A percentile compares a stretch with the other conserved stretches of the same genome.
Conservation (phyloP, 208 protist species). For the Acanthamoeba lenticulata region DNA sequence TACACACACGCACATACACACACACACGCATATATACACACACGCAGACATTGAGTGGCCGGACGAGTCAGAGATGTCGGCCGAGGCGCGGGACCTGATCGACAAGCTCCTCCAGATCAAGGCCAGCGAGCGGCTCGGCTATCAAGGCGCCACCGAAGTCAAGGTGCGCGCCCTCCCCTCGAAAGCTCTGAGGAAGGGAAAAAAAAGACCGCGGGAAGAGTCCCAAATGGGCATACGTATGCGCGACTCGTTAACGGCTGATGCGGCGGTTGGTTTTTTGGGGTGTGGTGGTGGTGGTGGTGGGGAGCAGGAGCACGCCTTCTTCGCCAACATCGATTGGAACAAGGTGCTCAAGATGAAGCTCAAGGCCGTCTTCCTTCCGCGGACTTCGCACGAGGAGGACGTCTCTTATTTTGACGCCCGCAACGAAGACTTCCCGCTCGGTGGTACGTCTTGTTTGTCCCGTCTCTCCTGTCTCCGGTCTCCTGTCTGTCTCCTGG, state of each 20-base stretch:
- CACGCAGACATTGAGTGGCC: constrained; percentile 38
- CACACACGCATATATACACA: constrained; percentile 40
- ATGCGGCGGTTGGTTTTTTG: no score
- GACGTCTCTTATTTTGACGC: constrained; percentile 35
- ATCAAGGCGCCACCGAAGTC: constrained; percentile 27
- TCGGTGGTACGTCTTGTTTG: neutral
- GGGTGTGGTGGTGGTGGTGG: neutral
- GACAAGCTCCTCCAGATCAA: constrained; percentile 49
- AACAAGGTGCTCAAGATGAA: constrained; percentile 69
- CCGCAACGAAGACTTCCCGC: constrained; percentile 25
- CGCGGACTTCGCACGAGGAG: neutral
- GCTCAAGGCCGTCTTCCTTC: constrained; percentile 42
- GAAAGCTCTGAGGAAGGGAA: neutral
- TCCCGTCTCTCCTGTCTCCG: no score
- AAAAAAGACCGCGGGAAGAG: neutral
- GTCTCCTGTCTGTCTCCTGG: no score
- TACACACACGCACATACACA: no score
- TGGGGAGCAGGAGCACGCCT: constrained; percentile 77
- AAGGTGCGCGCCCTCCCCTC: neutral
- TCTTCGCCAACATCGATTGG: constrained; percentile 83
- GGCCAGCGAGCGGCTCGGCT: constrained; percentile 41
- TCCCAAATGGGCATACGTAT: no score
- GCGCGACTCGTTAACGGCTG: no score
- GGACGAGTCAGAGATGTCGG: constrained; percentile 14
- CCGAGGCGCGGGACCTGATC: neutral